phyloP scores from a whole-genome alignment of 1,284 basidiomycete species.

The Sanghuangporus weigelae region DNA sequence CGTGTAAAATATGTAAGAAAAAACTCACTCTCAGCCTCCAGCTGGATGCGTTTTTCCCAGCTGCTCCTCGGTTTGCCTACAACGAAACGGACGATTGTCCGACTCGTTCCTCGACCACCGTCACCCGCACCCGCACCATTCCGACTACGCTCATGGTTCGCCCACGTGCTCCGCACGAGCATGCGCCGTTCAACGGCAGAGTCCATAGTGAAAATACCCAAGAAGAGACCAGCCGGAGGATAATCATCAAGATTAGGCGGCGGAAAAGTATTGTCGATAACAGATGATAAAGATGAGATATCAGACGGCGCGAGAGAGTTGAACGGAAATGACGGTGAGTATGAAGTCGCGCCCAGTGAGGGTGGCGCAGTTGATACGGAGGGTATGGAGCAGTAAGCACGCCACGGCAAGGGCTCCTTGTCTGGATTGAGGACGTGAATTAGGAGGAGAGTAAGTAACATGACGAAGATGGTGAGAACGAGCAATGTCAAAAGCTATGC shows the following conservation, averaged over 20 bases:
- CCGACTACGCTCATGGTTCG: constrained; percentile 74
- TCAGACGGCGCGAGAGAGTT: constrained; percentile 34
- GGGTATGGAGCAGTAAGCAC: constrained; percentile 79
- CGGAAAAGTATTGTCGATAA: constrained; percentile 44
- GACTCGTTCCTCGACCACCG: constrained; percentile 70
- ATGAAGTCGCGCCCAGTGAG: constrained; percentile 31
- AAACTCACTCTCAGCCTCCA: constrained; percentile 88
- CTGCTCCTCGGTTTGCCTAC: constrained; percentile 80
- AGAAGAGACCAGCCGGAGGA: constrained; percentile 84
- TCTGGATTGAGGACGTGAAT: constrained; percentile 95
- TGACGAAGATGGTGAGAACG: constrained; percentile 66
- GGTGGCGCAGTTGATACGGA: constrained; percentile 37
- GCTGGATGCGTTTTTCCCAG: constrained; percentile 73
- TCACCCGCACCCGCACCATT: constrained; percentile 67
- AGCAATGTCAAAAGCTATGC: constrained; percentile 66
- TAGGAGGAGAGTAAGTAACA: constrained; percentile 75
- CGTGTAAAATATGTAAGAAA: constrained; percentile 21
- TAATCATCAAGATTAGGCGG: constrained; percentile 64
- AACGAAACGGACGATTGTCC: constrained; percentile 89
- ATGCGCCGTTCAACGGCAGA: constrained; percentile 82
- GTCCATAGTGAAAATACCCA: constrained; percentile 92
- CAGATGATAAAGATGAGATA: constrained; percentile 28
- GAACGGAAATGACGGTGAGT: constrained; percentile 31
- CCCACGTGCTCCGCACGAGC: constrained; percentile 89
- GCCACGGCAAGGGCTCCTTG: constrained; percentile 92